Base-by-base conservation (phyloP, 805 yeast species). In the Ogataea zsoltii region DNA sequence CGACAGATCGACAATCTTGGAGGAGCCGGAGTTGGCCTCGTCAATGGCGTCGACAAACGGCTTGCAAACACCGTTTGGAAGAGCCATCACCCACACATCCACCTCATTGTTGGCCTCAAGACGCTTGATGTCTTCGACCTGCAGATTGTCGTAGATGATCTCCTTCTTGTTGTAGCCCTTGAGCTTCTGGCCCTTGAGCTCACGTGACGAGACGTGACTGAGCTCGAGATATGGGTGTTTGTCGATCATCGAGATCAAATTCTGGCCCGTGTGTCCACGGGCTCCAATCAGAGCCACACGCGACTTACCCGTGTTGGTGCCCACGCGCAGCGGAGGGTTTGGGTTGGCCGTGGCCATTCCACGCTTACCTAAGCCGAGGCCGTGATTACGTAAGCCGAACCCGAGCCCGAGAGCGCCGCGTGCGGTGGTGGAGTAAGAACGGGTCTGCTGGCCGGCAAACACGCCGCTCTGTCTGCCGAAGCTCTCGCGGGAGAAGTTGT, bases 21-120 rank as follows among this genome's bases (percentile, higher is more conserved):
- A 83, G 37, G 80, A 75, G 37, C 91, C 85, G 33, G 65, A 59
- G 7, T 60, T 57, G 23, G 83, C 86, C 16, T 82, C 74, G 54
- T 83, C 88, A 56, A 87, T 86, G 19, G 92, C 89, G 15, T 83
- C 83, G 32, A 87, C 94, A 64, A 87, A 86, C 44, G 90, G 94
- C 63, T 83, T 82, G 63, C 98, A 94, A 31, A 94, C 97, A 39
- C 97, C 97, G 65, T 94, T 94, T 53, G 99, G 99, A 60, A 94
- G 77, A 2, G 99, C 99, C 99, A 95, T 94, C 21, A 95, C 96
- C 99, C 99, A 94, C 42, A 91, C 85, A 61, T 94, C 99, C 47
- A 94, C 88, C 43, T 80, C 87, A 40, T 82, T 80, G 38, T 80
- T 72, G 53, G 82, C 76, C 68, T 92, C 99, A 51, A 94, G 70